Evolutionary conservation across 345 rosid species (phyloP).

Genomic region (Brassica carinata): DNA sequence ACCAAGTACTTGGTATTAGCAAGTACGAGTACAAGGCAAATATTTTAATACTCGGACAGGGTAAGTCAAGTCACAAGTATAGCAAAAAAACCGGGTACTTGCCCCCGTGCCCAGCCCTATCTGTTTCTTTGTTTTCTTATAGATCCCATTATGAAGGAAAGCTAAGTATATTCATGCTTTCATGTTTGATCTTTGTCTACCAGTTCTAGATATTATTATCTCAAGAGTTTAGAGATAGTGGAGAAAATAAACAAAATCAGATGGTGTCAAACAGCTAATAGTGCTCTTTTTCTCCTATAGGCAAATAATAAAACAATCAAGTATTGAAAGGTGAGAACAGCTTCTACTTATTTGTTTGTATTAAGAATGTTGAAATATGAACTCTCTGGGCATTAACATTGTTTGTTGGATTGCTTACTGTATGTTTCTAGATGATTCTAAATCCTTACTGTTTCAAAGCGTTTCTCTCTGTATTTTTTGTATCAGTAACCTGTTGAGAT

Average conservation of each 20-base stretch:
- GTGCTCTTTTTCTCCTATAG: slow-evolving; percentile 81
- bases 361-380: slow-evolving; percentile 1
- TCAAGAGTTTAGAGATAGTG: slow-evolving; percentile 97
- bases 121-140: neutral
- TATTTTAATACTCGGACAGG: too few species aligned
- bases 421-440: neutral
- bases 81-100: too few species aligned
- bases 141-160: neutral
- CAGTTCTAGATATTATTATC: slow-evolving; percentile 75
- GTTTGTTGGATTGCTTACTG: slow-evolving; percentile 20
- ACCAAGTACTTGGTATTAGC: too few species aligned
- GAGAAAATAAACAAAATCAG: slow-evolving; percentile 94
- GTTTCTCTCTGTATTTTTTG: neutral
- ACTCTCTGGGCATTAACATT: slow-evolving; percentile 12
- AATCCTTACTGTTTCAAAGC: neutral
- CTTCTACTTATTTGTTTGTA: slow-evolving; percentile 4
- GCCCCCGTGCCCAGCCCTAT: too few species aligned
- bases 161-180: slow-evolving; percentile 1
- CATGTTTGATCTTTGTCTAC: slow-evolving; percentile 12
- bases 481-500: slow-evolving; percentile 9
- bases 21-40: too few species aligned
- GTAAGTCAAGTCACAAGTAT: too few species aligned
- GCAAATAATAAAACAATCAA: slow-evolving; percentile 57
- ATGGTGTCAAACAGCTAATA: slow-evolving; percentile 86
- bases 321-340: slow-evolving; percentile 77